Conservation (phyloP, 768 basidiomycete genomes). For the Trametes sanguinea region DNA sequence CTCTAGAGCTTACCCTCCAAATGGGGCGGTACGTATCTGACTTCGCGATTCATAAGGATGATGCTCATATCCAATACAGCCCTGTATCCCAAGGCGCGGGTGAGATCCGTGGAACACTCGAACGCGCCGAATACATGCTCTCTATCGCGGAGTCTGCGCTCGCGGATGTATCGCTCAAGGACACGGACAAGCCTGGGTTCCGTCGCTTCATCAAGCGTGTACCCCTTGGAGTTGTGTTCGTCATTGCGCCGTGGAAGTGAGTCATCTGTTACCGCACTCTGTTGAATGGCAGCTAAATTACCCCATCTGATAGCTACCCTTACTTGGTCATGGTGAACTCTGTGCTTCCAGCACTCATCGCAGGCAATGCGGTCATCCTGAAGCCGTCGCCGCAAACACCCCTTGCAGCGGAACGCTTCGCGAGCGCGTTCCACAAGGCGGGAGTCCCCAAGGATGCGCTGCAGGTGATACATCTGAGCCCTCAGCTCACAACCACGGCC, state of each 20-base stretch:
- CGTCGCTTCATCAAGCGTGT: slow-evolving; percentile 79
- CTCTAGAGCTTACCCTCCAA: slow-evolving; percentile 77
- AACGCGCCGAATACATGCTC: slow-evolving; percentile 82
- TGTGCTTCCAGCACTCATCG: slow-evolving; percentile 86
- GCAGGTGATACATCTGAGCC: slow-evolving; percentile 75
- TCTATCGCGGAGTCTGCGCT: slow-evolving; percentile 78
- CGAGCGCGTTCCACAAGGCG: slow-evolving; percentile 64
- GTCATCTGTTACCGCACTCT: slow-evolving; percentile 30
- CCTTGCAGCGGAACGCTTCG: slow-evolving; percentile 79
- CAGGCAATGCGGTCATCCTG: slow-evolving; percentile 88
- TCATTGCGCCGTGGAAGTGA: slow-evolving; percentile 93
- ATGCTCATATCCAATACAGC: slow-evolving; percentile 40
- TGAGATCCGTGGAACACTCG: slow-evolving; percentile 80
- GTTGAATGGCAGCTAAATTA: background rate
- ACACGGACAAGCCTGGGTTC: slow-evolving; percentile 83
- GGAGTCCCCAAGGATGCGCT: slow-evolving; percentile 77
- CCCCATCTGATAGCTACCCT: slow-evolving; percentile 61
- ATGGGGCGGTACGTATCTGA: slow-evolving; percentile 77
- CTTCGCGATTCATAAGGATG: background rate
- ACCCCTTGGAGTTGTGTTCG: slow-evolving; percentile 84
- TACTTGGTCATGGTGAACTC: slow-evolving; percentile 91
- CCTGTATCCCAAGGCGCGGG: slow-evolving; percentile 78
- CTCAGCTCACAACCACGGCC: slow-evolving; percentile 57
- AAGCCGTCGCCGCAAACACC: slow-evolving; percentile 99
- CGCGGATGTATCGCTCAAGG: slow-evolving; percentile 69